Percentiles rank a stretch among this genome's conserved stretches.
These are phyloP conservation scores for Fusarium sp. DNA, from an alignment of 2,329 filamentous ascomycete species.

Conservation along the genomic window DNA sequence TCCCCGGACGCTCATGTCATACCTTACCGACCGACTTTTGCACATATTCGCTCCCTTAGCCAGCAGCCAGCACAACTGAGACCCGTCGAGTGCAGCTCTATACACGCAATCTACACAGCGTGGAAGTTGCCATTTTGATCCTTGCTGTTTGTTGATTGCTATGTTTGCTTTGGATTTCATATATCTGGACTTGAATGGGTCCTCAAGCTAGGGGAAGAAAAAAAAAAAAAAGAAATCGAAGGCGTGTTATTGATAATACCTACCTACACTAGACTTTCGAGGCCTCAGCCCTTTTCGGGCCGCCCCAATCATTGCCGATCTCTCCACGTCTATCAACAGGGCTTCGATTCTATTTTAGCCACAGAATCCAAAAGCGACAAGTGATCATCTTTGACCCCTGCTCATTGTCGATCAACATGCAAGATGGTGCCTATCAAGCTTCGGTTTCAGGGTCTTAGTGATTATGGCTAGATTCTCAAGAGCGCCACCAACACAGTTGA, in stretches of 20 bases:
- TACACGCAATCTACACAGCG: constrained; percentile 15
- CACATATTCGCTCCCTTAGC: not conserved
- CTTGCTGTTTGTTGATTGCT: constrained; percentile 5
- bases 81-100: constrained; percentile 2
- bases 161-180: constrained; percentile 24
- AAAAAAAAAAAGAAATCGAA: constrained; percentile 16
- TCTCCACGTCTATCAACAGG: constrained; percentile 17
- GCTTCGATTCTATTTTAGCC: constrained; percentile 31
- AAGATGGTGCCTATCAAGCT: constrained; percentile 20
- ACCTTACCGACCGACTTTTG: not conserved
- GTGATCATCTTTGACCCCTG: constrained; percentile 2
- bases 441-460: constrained; percentile 1
- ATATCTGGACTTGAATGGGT: constrained; percentile 3
- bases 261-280: not conserved
- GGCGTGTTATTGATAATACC: constrained; percentile 2
- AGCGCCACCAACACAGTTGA: constrained; percentile 5
- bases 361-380: constrained; percentile 13
- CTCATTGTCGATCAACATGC: constrained; percentile 36
- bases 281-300: not conserved
- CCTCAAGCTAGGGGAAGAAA: constrained; percentile 2
- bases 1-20: not conserved
- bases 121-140: constrained; percentile 6
- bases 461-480: not conserved
- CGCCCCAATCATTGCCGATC: constrained; percentile 6
- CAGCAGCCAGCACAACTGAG: constrained; percentile 1